These are phyloP conservation scores for Pythium chondricola DNA, from an alignment of 352 stramenopile genomes.

Conservation along the genomic window DNA sequence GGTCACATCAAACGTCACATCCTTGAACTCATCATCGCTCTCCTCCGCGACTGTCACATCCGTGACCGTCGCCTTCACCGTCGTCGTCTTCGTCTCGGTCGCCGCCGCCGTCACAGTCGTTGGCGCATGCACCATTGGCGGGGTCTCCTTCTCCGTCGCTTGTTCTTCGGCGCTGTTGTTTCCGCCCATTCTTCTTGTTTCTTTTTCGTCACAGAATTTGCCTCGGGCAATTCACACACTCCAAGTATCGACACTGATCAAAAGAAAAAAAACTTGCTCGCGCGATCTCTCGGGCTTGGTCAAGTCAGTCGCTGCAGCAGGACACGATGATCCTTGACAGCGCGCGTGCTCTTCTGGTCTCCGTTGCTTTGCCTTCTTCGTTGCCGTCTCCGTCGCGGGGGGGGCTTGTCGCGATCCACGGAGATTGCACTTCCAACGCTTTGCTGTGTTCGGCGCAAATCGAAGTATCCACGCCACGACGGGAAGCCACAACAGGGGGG, in stretches of 20 bases:
- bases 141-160: background rate
- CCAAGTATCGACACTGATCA: slow-evolving; percentile 1
- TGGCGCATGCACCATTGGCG: slow-evolving; percentile 59
- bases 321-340: background rate
- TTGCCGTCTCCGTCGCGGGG: background rate
- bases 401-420: background rate
- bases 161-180: slow-evolving; percentile 14
- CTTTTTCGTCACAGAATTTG: background rate
- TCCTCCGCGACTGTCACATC: slow-evolving; percentile 93
- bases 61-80: slow-evolving; percentile 85
- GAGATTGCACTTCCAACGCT: background rate
- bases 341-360: background rate
- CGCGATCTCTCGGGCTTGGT: too few species aligned
- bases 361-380: background rate
- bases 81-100: slow-evolving; percentile 91
- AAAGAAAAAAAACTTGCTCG: too few species aligned
- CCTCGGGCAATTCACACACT: background rate
- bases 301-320: too few species aligned
- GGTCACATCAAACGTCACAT: slow-evolving; percentile 8
- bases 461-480: slow-evolving; percentile 3
- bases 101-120: slow-evolving; percentile 61
- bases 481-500: background rate
- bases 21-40: slow-evolving; percentile 4
- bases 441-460: slow-evolving; percentile 14
- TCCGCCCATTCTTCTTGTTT: slow-evolving; percentile 6